Evolutionary conservation across 2,329 filamentous ascomycete genomes (phyloP).

Genomic region (Fusarium citri): DNA sequence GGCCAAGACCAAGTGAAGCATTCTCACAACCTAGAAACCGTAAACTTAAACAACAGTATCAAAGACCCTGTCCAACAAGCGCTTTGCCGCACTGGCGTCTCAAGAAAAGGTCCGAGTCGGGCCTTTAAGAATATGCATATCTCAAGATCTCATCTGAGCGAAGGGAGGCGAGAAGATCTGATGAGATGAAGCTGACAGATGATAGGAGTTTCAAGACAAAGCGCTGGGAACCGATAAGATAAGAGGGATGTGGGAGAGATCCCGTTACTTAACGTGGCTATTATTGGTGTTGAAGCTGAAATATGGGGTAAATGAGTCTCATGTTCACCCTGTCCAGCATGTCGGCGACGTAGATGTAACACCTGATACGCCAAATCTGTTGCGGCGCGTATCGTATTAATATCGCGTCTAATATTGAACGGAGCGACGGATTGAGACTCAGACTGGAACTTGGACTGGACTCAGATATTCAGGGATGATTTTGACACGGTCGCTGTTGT

Average conservation of each 20-base stretch:
- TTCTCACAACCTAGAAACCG: not conserved
- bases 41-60: not conserved
- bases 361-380: slow-evolving; percentile 20
- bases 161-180: not conserved
- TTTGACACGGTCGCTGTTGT: not conserved
- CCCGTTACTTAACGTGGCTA: not conserved
- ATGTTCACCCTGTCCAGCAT: slow-evolving; percentile 9
- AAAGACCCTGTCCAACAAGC: not conserved
- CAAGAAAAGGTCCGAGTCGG: not conserved
- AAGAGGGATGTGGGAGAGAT: not conserved
- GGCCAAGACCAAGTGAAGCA: not conserved
- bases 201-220: not conserved
- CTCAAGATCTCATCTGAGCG: not conserved
- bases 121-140: not conserved
- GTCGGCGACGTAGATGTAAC: slow-evolving; percentile 17
- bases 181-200: not conserved
- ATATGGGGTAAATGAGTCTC: slow-evolving; percentile 1
- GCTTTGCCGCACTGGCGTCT: not conserved
- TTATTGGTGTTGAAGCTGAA: not conserved
- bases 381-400: slow-evolving; percentile 7
- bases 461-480: not conserved
- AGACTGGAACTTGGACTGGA: not conserved
- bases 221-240: not conserved
- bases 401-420: slow-evolving; percentile 7
- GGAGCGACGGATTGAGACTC: not conserved